These are phyloP conservation scores for Iberis pinnata DNA, from an alignment of 345 rosid genomes.

Conservation along the genomic window DNA sequence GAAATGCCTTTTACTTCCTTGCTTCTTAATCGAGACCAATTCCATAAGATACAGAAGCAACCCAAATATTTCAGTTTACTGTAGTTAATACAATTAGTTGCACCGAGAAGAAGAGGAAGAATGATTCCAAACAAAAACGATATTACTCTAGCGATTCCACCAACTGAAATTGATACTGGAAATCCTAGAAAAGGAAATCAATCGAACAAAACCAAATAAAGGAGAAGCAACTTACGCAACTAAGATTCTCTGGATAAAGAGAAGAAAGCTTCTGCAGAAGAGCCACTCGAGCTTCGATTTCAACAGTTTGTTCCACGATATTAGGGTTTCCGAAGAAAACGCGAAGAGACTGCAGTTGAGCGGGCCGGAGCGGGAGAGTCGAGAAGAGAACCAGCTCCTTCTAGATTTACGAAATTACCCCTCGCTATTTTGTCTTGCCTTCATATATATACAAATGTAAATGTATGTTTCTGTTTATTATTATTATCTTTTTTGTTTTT, in stretches of 20 bases:
- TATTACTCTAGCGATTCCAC: not conserved
- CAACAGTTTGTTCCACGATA: not conserved
- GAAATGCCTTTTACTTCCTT: not conserved
- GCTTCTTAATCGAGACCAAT: conserved; percentile 15
- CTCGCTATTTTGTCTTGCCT: not conserved
- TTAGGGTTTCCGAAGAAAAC: conserved; percentile 26
- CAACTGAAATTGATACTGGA: too few relatives aligned
- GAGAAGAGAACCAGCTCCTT: conserved; percentile 11
- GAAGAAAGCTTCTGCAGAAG: not conserved
- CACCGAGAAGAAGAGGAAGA: not conserved
- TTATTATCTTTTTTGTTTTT: too few relatives aligned
- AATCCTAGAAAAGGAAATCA: too few relatives aligned
- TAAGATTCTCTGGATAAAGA: too few relatives aligned
- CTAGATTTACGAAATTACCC: conserved; percentile 11
- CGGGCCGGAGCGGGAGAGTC: conserved; percentile 31
- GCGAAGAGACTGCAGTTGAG: conserved; percentile 1
- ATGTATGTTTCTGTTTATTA: not conserved
- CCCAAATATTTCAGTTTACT: not conserved
- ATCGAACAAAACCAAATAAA: too few relatives aligned
- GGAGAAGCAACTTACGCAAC: conserved; percentile 8
- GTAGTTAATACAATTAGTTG: not conserved
- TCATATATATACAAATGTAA: not conserved
- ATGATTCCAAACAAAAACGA: not conserved
- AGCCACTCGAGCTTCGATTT: conserved; percentile 5
- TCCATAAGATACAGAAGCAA: not conserved